Evolutionary conservation across 2,329 filamentous ascomycete species (phyloP).

Genomic region (Scytalidium lignicola): DNA sequence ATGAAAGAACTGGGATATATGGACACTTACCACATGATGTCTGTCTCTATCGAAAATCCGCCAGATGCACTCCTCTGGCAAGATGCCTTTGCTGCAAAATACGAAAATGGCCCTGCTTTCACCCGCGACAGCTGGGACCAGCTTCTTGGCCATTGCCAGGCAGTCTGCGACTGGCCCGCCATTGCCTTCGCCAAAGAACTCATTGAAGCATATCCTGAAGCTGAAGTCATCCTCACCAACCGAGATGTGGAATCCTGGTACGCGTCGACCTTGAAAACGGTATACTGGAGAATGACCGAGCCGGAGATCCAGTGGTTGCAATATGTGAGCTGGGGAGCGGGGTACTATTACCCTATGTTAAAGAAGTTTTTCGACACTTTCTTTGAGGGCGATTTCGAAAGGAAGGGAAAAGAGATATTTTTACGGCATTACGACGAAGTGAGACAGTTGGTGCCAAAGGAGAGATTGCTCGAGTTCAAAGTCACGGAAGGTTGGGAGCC

Average conservation of each 20-base stretch:
- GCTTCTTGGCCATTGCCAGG: slow-evolving; percentile 60
- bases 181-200: slow-evolving; percentile 65
- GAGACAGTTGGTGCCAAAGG: slow-evolving; percentile 36
- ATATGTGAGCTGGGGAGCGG: slow-evolving; percentile 57
- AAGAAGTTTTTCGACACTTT: slow-evolving; percentile 64
- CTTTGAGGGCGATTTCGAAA: slow-evolving; percentile 63
- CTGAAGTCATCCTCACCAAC: slow-evolving; percentile 64
- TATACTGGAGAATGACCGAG: slow-evolving; percentile 62
- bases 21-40: slow-evolving; percentile 72
- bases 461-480: slow-evolving; percentile 37
- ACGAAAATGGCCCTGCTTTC: slow-evolving; percentile 54
- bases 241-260: slow-evolving; percentile 56
- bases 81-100: slow-evolving; percentile 60
- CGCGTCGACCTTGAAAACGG: slow-evolving; percentile 59
- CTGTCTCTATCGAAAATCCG: slow-evolving; percentile 61
- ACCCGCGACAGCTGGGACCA: slow-evolving; percentile 65
- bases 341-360: slow-evolving; percentile 66
- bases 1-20: slow-evolving; percentile 62
- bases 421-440: slow-evolving; percentile 49
- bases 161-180: slow-evolving; percentile 65
- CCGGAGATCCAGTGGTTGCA: slow-evolving; percentile 52
- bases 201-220: slow-evolving; percentile 66
- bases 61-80: slow-evolving; percentile 66
- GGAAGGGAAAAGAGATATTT: slow-evolving; percentile 59
- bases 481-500: slow-evolving; percentile 40